A percentile compares a stretch with the other conserved stretches of the same genome.
Evolutionary conservation across 768 basidiomycete genomes (phyloP).

Genomic region (Paxillus ammoniavirescens): DNA sequence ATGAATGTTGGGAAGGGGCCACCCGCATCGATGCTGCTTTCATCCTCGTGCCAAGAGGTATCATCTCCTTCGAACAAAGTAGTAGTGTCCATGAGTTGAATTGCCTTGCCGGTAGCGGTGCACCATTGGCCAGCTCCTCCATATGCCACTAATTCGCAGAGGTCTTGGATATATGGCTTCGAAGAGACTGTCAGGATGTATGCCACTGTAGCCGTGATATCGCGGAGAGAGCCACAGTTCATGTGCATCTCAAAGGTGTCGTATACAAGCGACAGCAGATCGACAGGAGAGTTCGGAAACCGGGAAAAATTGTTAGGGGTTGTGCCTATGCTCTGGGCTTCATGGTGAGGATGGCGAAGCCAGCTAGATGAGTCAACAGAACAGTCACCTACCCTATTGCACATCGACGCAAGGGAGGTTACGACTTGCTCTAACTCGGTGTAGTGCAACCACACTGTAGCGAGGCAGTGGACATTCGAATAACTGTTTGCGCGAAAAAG

Average conservation of each 20-base stretch:
- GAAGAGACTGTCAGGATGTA: constrained; percentile 68
- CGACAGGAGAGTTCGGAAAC: constrained; percentile 44
- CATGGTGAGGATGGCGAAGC: constrained; percentile 1
- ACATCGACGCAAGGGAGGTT: constrained; percentile 54
- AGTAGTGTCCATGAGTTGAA: constrained; percentile 14
- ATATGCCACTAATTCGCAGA: constrained; percentile 63
- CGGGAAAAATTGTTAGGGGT: constrained; percentile 40
- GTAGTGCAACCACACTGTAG: constrained; percentile 51
- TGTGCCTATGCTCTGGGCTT: constrained; percentile 26
- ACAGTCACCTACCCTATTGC: constrained; percentile 49
- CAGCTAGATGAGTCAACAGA: neutral
- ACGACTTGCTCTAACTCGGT: constrained; percentile 48
- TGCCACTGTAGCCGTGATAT: constrained; percentile 56
- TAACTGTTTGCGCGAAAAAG: constrained; percentile 29
- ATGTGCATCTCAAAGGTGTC: constrained; percentile 51
- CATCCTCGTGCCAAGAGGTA: constrained; percentile 38
- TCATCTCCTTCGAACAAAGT: constrained; percentile 30
- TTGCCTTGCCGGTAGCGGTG: constrained; percentile 14
- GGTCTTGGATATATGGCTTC: constrained; percentile 54
- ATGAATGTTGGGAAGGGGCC: constrained; percentile 66
- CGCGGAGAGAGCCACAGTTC: constrained; percentile 47
- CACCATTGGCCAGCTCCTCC: constrained; percentile 28
- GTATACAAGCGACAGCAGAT: constrained; percentile 63
- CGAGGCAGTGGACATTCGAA: constrained; percentile 27
- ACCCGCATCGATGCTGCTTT: constrained; percentile 38